Evolutionary conservation across 805 yeast genomes (phyloP), one percentile per base, ranked within the genome.

Genomic region (Starmerella bombicola): DNA sequence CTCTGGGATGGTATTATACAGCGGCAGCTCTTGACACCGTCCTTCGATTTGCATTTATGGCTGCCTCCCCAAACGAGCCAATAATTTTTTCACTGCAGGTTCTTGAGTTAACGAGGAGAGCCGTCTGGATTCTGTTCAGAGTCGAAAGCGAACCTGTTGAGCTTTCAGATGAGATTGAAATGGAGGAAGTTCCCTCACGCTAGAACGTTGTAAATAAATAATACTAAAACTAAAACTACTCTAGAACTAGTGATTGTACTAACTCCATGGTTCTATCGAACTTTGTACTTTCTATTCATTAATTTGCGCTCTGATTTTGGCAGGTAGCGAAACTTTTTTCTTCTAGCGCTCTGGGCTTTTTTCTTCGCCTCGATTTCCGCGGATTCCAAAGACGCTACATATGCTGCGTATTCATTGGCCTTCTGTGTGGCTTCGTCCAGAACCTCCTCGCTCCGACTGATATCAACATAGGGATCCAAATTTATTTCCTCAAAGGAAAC

Each of bases 71-170:
- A 12, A 55, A 57, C 19, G 80, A 72, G 48, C 59, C 67, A 21
- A 86, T 91, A 1, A 69, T 76, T 42, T 78, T 80, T 47, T 60
- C 71, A 9, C 63, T 83, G 41, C 91, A 86, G 54, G 49, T 73
- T 3, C 60, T 86, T 39, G 98, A 91, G 57, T 65, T 91, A 5
- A 50, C 78, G 7, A 69, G 98, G 61, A 70, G 98, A 55, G 82
- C 86, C 75, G 61, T 84, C 38, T 91, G 99, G 99, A 73, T 85
- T 31, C 70, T 82, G 46, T 65, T 88, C 55, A 78, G 91, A 54
- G 62, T 86, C 15, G 97, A 91, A 50, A 73, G 80, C 23, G 96
- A 88, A 55, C 76, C 68, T 55, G 55, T 55, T 32, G 47, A 55
- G 38, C 39, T 49, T 15, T 42, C 41, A 13, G 43, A 41, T 30